phyloP scores from a whole-genome alignment of 2,329 filamentous ascomycete species.

The Colletotrichum caudatum region DNA sequence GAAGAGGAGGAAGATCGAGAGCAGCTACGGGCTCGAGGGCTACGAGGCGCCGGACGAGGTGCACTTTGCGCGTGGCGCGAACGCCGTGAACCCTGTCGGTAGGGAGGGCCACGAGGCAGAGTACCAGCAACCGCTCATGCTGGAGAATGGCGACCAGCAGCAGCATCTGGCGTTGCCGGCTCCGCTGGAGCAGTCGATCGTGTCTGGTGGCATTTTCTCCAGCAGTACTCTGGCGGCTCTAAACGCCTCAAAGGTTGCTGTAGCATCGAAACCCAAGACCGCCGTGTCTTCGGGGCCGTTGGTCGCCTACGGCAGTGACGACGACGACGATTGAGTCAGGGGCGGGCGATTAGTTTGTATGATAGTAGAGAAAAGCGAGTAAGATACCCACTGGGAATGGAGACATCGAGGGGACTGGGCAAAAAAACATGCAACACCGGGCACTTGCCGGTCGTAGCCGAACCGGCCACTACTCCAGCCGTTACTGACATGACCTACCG shows the following conservation, averaged over 20 bases:
- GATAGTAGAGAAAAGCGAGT: conserved; percentile 67
- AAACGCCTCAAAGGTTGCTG: conserved; percentile 66
- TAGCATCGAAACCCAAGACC: conserved; percentile 66
- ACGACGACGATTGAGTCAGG: conserved; percentile 54
- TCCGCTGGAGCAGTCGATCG: conserved; percentile 52
- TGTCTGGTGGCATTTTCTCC: conserved; percentile 79
- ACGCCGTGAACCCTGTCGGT: conserved; percentile 71
- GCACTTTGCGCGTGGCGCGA: conserved; percentile 86
- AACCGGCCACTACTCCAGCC: too few relatives aligned
- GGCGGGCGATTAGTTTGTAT: conserved; percentile 66
- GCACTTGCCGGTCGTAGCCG: too few relatives aligned
- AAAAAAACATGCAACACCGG: too few relatives aligned
- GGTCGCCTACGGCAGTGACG: conserved; percentile 90
- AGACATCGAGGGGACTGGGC: conserved; percentile 34
- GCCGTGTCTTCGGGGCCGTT: conserved; percentile 74
- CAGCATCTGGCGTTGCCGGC: conserved; percentile 26
- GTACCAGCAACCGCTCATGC: conserved; percentile 69
- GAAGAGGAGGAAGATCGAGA: conserved; percentile 91
- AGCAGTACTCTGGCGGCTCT: conserved; percentile 85
- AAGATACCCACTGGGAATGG: conserved; percentile 41
- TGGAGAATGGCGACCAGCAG: conserved; percentile 61
- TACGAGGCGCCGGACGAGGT: conserved; percentile 96
- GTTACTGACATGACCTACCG: too few relatives aligned
- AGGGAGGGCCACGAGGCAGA: conserved; percentile 72
- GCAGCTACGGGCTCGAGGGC: conserved; percentile 86